These are phyloP conservation scores for Microsporum audouinii DNA, from an alignment of 2,329 filamentous ascomycete genomes.

Conservation along the genomic window DNA sequence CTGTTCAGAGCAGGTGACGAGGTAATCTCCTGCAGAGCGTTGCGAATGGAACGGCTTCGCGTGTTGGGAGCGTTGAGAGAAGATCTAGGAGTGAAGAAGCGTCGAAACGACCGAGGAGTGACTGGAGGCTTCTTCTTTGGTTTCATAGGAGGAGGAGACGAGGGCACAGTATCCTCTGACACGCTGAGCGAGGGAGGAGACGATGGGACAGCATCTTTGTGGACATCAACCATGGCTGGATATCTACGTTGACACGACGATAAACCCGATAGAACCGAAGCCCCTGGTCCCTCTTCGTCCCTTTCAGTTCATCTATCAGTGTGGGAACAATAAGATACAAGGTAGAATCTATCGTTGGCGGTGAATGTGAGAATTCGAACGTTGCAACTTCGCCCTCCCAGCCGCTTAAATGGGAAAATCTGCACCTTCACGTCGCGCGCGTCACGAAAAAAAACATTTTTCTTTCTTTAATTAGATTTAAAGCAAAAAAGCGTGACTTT, in stretches of 20 bases:
- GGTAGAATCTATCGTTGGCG: background rate
- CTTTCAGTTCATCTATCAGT: background rate
- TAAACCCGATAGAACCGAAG: background rate
- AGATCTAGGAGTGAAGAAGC: slow-evolving; percentile 41
- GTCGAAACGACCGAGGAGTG: slow-evolving; percentile 41
- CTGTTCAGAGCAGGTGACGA: slow-evolving; percentile 32
- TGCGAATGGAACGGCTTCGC: slow-evolving; percentile 31
- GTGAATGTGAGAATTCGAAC: background rate
- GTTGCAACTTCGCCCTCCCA: background rate
- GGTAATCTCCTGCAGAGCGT: slow-evolving; percentile 35
- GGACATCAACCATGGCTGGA: slow-evolving; percentile 5
- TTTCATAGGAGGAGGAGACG: slow-evolving; percentile 34
- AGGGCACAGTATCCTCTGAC: slow-evolving; percentile 25
- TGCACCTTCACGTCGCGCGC: background rate
- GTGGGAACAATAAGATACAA: background rate
- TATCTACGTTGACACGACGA: background rate
- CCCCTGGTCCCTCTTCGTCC: background rate
- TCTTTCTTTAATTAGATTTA: background rate
- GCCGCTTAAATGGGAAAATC: background rate
- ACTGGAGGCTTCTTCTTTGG: slow-evolving; percentile 37
- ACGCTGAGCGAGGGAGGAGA: slow-evolving; percentile 13
- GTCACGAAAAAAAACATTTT: background rate
- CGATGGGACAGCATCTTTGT: slow-evolving; percentile 12
- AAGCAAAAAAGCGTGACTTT: background rate
- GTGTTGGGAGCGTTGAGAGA: slow-evolving; percentile 27